Evolutionary conservation across 192 early-diverging fungal genomes (phyloP).

Genomic region (Glomus cerebriforme): DNA sequence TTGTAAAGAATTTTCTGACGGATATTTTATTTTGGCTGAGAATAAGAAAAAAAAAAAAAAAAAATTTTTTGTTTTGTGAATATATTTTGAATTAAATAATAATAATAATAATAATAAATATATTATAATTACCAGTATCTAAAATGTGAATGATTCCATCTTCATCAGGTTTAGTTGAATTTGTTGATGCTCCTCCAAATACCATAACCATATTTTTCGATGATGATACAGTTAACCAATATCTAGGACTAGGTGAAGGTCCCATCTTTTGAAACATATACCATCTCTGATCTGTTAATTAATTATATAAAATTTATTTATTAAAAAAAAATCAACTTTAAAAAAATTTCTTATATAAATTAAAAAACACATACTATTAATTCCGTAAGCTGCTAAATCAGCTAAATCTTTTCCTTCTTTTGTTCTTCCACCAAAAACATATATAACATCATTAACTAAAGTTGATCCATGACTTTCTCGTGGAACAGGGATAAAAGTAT

Average conservation of each 20-base stretch:
- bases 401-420: conserved; percentile 44
- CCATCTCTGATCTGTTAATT: conserved; percentile 50
- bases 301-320: neutral
- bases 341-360: neutral
- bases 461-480: conserved; percentile 41
- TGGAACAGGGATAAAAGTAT: conserved; percentile 48
- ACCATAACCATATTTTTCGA: conserved; percentile 51
- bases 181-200: conserved; percentile 53
- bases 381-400: conserved; percentile 56
- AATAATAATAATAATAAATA: neutral
- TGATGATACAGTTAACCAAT: conserved; percentile 48
- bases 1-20: neutral
- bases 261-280: conserved; percentile 51
- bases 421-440: conserved; percentile 55
- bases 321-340: neutral
- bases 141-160: conserved; percentile 43
- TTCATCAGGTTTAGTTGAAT: conserved; percentile 48
- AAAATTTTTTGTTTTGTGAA: neutral
- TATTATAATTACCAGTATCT: conserved; percentile 49
- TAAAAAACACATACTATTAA: conserved; percentile 43
- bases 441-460: conserved; percentile 55
- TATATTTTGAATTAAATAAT: neutral
- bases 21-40: neutral
- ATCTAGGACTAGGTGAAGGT: conserved; percentile 45
- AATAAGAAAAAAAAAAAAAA: conserved; percentile 1